Evolutionary conservation across 345 rosid species (phyloP).

Genomic region (Anastatica hierochuntica): DNA sequence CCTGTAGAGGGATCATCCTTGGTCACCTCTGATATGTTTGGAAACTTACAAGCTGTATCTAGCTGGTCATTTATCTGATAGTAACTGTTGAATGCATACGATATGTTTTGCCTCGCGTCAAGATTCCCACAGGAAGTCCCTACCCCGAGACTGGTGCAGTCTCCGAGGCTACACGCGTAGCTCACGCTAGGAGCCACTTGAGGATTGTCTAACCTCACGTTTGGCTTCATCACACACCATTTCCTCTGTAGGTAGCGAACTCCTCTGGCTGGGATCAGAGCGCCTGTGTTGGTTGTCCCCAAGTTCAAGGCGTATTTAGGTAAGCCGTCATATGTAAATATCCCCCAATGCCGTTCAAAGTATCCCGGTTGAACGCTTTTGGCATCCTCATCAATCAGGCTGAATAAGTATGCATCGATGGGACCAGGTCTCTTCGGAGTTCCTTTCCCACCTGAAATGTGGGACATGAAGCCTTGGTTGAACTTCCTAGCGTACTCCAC

Average conservation of each 20-base stretch:
- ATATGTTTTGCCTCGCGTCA: slow-evolving; percentile 52
- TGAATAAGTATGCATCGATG: slow-evolving; percentile 66
- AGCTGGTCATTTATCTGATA: slow-evolving; percentile 71
- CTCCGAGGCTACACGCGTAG: slow-evolving; percentile 70
- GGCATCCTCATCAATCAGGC: slow-evolving; percentile 75
- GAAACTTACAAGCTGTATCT: slow-evolving; percentile 69
- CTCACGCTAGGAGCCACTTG: slow-evolving; percentile 55
- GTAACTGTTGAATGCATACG: slow-evolving; percentile 87
- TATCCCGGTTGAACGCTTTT: slow-evolving; percentile 83
- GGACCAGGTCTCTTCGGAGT: slow-evolving; percentile 76
- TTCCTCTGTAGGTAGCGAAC: slow-evolving; percentile 41
- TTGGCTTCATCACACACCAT: slow-evolving; percentile 78
- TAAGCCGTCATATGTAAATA: slow-evolving; percentile 60
- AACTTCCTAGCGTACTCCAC: slow-evolving; percentile 61
- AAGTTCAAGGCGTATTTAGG: slow-evolving; percentile 68
- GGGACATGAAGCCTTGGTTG: slow-evolving; percentile 78
- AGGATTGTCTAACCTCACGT: slow-evolving; percentile 56
- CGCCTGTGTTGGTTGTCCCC: slow-evolving; percentile 68
- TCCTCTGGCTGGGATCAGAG: slow-evolving; percentile 43
- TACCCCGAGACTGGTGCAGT: slow-evolving; percentile 81
- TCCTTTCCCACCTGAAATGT: slow-evolving; percentile 65
- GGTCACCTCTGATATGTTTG: slow-evolving; percentile 49
- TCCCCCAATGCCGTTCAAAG: slow-evolving; percentile 88
- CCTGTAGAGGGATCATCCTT: slow-evolving; percentile 49
- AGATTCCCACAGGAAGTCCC: slow-evolving; percentile 72